Evolutionary conservation across 371 early-diverging fungal genomes (phyloP), one percentile per base, ranked within the genome.

Genomic region (Haplosporangium sp.): DNA sequence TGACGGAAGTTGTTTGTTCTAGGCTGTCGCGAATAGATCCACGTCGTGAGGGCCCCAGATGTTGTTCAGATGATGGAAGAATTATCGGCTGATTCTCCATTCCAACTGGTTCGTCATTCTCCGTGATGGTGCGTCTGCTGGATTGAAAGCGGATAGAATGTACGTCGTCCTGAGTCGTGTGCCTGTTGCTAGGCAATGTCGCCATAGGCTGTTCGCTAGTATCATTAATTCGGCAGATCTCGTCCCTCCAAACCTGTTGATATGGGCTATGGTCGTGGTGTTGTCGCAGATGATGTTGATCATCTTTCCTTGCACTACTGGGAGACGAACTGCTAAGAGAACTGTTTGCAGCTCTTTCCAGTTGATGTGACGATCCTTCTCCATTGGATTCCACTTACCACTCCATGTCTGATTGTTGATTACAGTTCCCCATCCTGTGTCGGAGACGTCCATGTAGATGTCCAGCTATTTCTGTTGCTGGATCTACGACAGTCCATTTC

Each of bases 231-330:
- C 44, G 20, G 53, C 57, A 0, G 69, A 62, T 35, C 63, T 47
- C 4, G 63, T 69, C 19, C 63, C 69, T 7, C 69, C 69, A 37
- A 69, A 69, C 35, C 56, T 69, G 69, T 69, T 69, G 65, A 63
- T 50, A 4, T 69, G 62, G 9, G 57, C 57, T 20, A 57, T 57
- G 2, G 57, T 57, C 3, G 57, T 57, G 1, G 17, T 57, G 57
- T 57, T 57, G 57, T 37, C 57, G 57, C 57, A 37, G 3, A 57
- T 37, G 37, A 57, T 20, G 37, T 57, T 57, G 37, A 57, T 10
- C 57, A 57, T 37, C 37, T 37, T 27, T 6, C 57, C 57, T 17
- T 57, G 37, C 2, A 15, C 8, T 11, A 17, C 5, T 4, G 57
- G 57, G 4, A 57, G 57, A 17, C 19, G 9, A n/a, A 6, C n/a